Base-by-base conservation (phyloP, 371 early-diverging fungal genomes). In the Actinomortierella ambigua region DNA sequence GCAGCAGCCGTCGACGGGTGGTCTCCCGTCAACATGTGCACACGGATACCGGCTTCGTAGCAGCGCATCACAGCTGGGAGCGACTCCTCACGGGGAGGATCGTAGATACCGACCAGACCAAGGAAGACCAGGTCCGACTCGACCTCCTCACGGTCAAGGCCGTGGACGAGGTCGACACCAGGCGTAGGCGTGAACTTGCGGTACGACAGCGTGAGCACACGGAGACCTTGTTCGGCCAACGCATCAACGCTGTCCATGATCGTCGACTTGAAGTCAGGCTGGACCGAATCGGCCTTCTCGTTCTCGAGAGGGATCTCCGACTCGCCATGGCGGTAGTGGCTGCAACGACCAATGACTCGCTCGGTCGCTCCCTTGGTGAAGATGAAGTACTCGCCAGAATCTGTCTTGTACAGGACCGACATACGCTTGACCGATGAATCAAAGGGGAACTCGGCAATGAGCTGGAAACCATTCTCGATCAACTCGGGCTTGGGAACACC, bases 11-110 rank as follows among this genome's bases (percentile, higher is more conserved):
- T 98, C 22, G 90, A 88, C 3, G 92, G 86, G 65, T 97, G 97
- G 68, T 98, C 97, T 48, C 98, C 98, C 0, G 98, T 98, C 26
- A 97, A 83, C 96, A 98, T 97, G 63, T 93, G 89, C 24, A 98
- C 97, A 24, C 88, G 87, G 77, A 98, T 96, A 49, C 98, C 97
- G 17, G 98, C 97, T 26, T 78, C 73, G 57, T 94, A 89, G 65
- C 97, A 96, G 68, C 91, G 86, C 73, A 88, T 81, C 23, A 97
- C 95, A 47, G 95, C 93, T 7, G 76, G 81, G 49, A 85, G 76
- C 1, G 90, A 88, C 78, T 91, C 92, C 8, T 81, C 76, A 17
- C 93, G 91, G 27, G 97, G 95, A 23, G 97, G 97, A 69, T 97
- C 99, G 67, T 93, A 93, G 43, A 98, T 87, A 43, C 96, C 97